These are phyloP conservation scores for Neobulgaria alba DNA, from an alignment of 2,329 filamentous ascomycete genomes.

Conservation along the genomic window DNA sequence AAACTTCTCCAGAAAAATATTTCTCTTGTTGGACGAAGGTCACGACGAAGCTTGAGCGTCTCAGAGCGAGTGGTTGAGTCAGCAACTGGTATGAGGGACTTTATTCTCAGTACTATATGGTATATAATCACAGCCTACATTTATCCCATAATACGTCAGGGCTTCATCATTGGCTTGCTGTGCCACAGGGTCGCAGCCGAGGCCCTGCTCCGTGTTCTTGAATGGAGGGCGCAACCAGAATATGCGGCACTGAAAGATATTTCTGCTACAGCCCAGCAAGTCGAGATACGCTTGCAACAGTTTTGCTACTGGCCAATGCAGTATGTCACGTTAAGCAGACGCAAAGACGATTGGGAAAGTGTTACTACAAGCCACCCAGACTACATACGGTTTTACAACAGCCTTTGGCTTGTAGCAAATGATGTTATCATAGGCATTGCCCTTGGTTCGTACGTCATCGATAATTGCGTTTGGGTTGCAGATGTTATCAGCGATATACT, in stretches of 20 bases:
- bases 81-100: slow-evolving; percentile 75
- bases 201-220: slow-evolving; percentile 65
- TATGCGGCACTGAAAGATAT: slow-evolving; percentile 87
- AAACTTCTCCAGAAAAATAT: slow-evolving; percentile 82
- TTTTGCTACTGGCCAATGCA: slow-evolving; percentile 95
- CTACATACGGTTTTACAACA: slow-evolving; percentile 99
- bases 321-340: slow-evolving; percentile 79
- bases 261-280: slow-evolving; percentile 91
- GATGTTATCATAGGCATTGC: slow-evolving; percentile 98
- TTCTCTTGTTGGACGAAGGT: slow-evolving; percentile 70
- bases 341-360: slow-evolving; percentile 90
- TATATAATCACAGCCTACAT: slow-evolving; percentile 65
- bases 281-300: slow-evolving; percentile 93
- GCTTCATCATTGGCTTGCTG: slow-evolving; percentile 72
- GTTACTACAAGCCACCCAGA: slow-evolving; percentile 92
- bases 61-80: slow-evolving; percentile 92
- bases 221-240: slow-evolving; percentile 73
- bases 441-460: slow-evolving; percentile 91
- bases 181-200: slow-evolving; percentile 76
- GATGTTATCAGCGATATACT: slow-evolving; percentile 69
- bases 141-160: slow-evolving; percentile 63
- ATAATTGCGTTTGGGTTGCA: slow-evolving; percentile 82
- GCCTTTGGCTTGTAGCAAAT: slow-evolving; percentile 95
- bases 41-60: slow-evolving; percentile 80
- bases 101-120: slow-evolving; percentile 59